Evolutionary conservation across 2,329 filamentous ascomycete species (phyloP), one percentile per base, ranked within the genome.

Genomic region (Alternaria novae-zelandiae): DNA sequence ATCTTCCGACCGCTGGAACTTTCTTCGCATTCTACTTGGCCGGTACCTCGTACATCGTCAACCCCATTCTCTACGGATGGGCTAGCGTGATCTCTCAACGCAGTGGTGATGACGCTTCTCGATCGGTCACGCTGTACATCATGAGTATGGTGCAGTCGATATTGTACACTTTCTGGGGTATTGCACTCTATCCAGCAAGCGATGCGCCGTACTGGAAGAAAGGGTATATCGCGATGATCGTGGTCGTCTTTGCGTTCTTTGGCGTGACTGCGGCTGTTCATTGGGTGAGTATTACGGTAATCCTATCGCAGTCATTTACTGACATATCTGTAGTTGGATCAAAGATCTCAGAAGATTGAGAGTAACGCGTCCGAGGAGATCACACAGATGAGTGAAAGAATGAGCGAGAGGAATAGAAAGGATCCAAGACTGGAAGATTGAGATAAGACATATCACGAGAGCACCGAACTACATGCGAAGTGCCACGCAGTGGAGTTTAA

Each of bases 91-190:
- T 82, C 12, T 71, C 78, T 11, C 75, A 78, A 55, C 72, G 80
- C 2, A 67, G 66, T 5, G 80, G 80, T 6, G 83, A 84, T 15
- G 82, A 84, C 59, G 81, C 82, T 2, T 65, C 76, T 0, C 71
- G 83, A 11, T 79, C 78, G 11, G 75, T 84, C 3, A 80, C 79
- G 0, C 64, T 84, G 0, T 80, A 79, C 44, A 74, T 75, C 0
- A 83, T 84, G 81, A 82, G 81, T 11, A 78, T 80, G 23, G 75
- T 77, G 3, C 77, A 79, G 13, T 78, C 77, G 45, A 70, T 80
- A 1, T 61, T 84, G 25, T 84, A 81, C 63, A 83, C 83, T 0
- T 83, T 83, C 53, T 84, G 82, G 82, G 82, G 82, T 0, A 82
- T 84, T 6, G 69, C 75, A 0, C 65, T 84, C 8, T 84, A 83